Conservation (phyloP, 2,329 filamentous ascomycete genomes). For the Laburnicola sp. region DNA sequence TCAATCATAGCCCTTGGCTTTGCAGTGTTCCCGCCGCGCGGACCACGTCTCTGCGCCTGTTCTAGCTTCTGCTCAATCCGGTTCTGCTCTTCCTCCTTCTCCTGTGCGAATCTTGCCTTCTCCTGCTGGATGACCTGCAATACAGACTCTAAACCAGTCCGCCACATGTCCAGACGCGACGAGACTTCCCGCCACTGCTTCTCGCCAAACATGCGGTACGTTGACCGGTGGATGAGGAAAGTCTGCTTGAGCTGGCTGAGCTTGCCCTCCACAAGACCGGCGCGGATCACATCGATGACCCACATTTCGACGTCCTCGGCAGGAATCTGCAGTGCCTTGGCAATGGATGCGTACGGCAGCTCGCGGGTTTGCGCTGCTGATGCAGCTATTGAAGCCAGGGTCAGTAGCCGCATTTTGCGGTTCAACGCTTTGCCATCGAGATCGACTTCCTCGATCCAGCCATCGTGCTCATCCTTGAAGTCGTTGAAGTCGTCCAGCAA, state of each 20-base stretch:
- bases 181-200: slow-evolving; percentile 98
- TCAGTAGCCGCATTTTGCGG: slow-evolving; percentile 95
- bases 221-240: slow-evolving; percentile 94
- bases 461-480: slow-evolving; percentile 88
- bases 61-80: slow-evolving; percentile 69
- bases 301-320: slow-evolving; percentile 90
- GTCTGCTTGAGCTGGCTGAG: slow-evolving; percentile 89
- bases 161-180: slow-evolving; percentile 88
- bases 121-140: slow-evolving; percentile 76
- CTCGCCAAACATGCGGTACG: slow-evolving; percentile 94
- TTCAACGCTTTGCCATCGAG: slow-evolving; percentile 73
- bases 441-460: slow-evolving; percentile 77
- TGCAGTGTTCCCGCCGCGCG: slow-evolving; percentile 24
- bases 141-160: slow-evolving; percentile 76
- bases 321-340: slow-evolving; percentile 81
- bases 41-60: slow-evolving; percentile 30
- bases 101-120: slow-evolving; percentile 75
- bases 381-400: slow-evolving; percentile 85
- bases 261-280: slow-evolving; percentile 93
- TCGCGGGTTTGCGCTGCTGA: slow-evolving; percentile 76
- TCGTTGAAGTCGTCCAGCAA: slow-evolving; percentile 94
- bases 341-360: slow-evolving; percentile 84
- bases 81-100: slow-evolving; percentile 76
- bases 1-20: slow-evolving; percentile 39
- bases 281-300: slow-evolving; percentile 97